Evolutionary conservation across 2,329 filamentous ascomycete species (phyloP).

Genomic region (Diplocarpon mali): DNA sequence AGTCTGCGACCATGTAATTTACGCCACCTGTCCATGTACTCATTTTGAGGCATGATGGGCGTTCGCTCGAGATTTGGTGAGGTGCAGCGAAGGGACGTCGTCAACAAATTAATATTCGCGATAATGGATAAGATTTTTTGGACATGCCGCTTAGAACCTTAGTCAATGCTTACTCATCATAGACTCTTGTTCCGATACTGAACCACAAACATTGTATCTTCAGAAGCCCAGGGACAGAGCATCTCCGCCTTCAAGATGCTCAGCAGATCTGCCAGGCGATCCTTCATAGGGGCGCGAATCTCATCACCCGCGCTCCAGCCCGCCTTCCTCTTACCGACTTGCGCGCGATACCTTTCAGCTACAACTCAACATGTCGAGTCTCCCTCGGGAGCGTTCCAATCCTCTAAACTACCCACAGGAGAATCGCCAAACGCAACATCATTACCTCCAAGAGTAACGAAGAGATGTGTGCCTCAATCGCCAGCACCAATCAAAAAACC

Average conservation of each 20-base stretch:
- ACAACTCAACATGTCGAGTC: constrained; percentile 39
- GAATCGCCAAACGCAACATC: constrained; percentile 2
- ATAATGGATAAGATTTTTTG: constrained; percentile 10
- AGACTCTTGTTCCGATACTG: neutral
- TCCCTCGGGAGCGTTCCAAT: constrained; percentile 14
- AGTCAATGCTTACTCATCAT: constrained; percentile 2
- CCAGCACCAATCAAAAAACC: constrained; percentile 20
- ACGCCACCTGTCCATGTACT: constrained; percentile 67
- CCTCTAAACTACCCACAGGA: constrained; percentile 13
- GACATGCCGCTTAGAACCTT: neutral
- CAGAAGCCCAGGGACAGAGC: neutral
- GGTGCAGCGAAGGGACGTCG: neutral
- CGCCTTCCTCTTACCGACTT: constrained; percentile 38
- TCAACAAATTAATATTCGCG: neutral
- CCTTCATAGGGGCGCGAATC: constrained; percentile 48
- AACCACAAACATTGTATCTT: neutral
- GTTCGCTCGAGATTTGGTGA: neutral
- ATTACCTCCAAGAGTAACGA: constrained; percentile 1
- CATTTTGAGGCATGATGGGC: constrained; percentile 57
- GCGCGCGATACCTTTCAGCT: constrained; percentile 35
- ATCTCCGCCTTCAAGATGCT: constrained; percentile 18
- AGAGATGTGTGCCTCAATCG: constrained; percentile 15
- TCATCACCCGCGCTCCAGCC: constrained; percentile 33
- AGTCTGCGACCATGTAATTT: constrained; percentile 50
- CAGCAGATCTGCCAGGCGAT: constrained; percentile 47